These are phyloP conservation scores for Podospora bellae-mahoneyi DNA, from an alignment of 495 filamentous ascomycete species.

Conservation along the genomic window DNA sequence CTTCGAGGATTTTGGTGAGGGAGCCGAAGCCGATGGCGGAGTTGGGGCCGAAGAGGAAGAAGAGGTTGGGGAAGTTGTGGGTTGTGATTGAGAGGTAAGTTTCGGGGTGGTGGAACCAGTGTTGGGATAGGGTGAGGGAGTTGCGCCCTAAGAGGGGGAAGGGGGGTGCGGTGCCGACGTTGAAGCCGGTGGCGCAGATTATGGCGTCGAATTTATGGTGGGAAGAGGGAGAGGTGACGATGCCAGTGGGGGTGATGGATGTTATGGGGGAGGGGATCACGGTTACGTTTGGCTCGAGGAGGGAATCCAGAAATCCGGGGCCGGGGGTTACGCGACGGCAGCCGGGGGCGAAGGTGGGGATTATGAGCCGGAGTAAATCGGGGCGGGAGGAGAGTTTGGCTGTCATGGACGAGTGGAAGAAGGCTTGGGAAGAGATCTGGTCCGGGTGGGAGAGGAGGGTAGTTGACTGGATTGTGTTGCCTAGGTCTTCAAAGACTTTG, in stretches of 20 bases:
- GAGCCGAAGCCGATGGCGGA: constrained; percentile 54
- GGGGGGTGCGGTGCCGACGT: constrained; percentile 54
- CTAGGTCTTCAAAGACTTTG: constrained; percentile 40
- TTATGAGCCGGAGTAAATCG: constrained; percentile 36
- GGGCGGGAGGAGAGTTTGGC: constrained; percentile 33
- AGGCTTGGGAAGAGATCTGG: constrained; percentile 26
- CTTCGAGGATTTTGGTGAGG: constrained; percentile 54
- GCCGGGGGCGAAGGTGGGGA: constrained; percentile 62
- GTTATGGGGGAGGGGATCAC: constrained; percentile 55
- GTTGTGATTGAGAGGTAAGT: constrained; percentile 61
- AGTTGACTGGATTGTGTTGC: constrained; percentile 38
- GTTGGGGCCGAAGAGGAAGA: constrained; percentile 62
- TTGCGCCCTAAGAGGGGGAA: constrained; percentile 56
- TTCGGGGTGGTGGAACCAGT: constrained; percentile 40
- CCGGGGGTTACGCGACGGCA: constrained; percentile 72
- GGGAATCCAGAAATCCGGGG: constrained; percentile 66
- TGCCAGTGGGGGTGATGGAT: constrained; percentile 49
- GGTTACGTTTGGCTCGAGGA: constrained; percentile 59
- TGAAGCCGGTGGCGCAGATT: constrained; percentile 68
- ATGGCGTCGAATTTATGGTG: constrained; percentile 44
- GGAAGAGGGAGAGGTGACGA: constrained; percentile 45
- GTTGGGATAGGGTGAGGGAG: constrained; percentile 47
- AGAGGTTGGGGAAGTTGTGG: constrained; percentile 65
- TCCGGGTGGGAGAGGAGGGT: constrained; percentile 34
- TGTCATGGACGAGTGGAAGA: constrained; percentile 35